Base-by-base conservation (phyloP, 2,329 filamentous ascomycete genomes). In the Orbilia quercus region DNA sequence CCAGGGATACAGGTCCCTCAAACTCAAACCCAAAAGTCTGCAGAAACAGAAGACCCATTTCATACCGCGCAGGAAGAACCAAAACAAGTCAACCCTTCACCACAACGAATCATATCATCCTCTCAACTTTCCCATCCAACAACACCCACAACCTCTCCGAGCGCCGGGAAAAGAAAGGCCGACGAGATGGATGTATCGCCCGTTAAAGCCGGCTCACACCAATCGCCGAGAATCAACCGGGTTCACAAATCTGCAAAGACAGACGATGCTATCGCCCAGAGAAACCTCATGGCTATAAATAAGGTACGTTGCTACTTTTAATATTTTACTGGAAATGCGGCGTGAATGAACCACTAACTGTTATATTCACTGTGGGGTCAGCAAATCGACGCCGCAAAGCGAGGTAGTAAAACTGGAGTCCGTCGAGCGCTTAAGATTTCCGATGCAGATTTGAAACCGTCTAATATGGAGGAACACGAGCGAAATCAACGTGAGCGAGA, bases 141-240 rank as follows among this genome's bases (percentile, higher is more conserved):
- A 7, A 48, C 64, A 16, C 55, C 64, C 7, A 45, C 25, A 16
- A 40, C 31, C 20, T 69, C 64, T 42, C 64, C 64, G 9, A 48
- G 16, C 20, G 23, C n/a, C 7, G 60, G 16, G 11, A 69, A 69
- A 20, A 54, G 64, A 16, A 69, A 69, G n/a, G 64, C 64, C 3
- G 64, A 69, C 16, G 45, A 69, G 20, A 38, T 69, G 28, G 42
- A 50, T 2, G 4, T 25, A 31, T 69, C 64, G 5, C 64, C 64
- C n/a, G 47, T 36, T 22, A 69, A 69, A 36, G 64, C 48, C 7
- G 64, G 64, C 2, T 69, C 64, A 6, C 5, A 28, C 11, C 12
- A 25, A 3, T 60, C 64, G 9, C 64, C 64, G 4, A 69, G 47
- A 40, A 54, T 62, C 14, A 7, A n/a, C 5, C 36, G 48, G 5